Evolutionary conservation across 257 asterid genomes (phyloP).

Genomic region (Agastache rugosa): DNA sequence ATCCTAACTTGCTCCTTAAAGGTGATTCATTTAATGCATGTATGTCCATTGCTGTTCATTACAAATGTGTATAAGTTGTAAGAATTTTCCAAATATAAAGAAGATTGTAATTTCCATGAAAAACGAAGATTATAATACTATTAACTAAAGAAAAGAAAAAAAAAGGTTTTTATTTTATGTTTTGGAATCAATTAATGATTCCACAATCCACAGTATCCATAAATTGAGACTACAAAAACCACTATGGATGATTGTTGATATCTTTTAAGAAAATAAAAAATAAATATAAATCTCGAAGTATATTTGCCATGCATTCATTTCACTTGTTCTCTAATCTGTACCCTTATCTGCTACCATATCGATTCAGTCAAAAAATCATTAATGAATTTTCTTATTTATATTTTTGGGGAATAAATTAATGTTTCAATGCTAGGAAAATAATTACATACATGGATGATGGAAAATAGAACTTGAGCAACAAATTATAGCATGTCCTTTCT

Average conservation of each 20-base stretch:
- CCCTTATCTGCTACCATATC: constrained; percentile 26
- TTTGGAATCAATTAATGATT: not conserved
- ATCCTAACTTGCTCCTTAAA: too few relatives aligned
- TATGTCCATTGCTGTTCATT: too few relatives aligned
- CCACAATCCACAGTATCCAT: not conserved
- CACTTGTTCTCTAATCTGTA: not conserved
- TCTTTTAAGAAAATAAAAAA: not conserved
- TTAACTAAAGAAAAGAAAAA: not conserved
- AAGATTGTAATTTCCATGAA: not conserved
- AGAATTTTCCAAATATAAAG: not conserved
- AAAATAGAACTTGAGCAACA: not conserved
- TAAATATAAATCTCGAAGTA: not conserved
- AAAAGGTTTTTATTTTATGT: not conserved
- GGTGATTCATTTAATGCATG: too few relatives aligned
- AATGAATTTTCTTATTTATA: constrained; percentile 28
- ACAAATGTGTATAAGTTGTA: not conserved
- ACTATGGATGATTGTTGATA: not conserved
- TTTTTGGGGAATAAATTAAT: not conserved
- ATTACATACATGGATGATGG: not conserved
- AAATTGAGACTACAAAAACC: not conserved
- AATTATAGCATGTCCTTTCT: not conserved
- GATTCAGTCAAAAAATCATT: constrained; percentile 33
- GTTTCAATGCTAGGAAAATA: not conserved
- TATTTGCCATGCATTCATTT: not conserved
- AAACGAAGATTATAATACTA: not conserved